These are phyloP conservation scores for Candida frijolesensis DNA, from an alignment of 1,139 yeast species.

Conservation along the genomic window DNA sequence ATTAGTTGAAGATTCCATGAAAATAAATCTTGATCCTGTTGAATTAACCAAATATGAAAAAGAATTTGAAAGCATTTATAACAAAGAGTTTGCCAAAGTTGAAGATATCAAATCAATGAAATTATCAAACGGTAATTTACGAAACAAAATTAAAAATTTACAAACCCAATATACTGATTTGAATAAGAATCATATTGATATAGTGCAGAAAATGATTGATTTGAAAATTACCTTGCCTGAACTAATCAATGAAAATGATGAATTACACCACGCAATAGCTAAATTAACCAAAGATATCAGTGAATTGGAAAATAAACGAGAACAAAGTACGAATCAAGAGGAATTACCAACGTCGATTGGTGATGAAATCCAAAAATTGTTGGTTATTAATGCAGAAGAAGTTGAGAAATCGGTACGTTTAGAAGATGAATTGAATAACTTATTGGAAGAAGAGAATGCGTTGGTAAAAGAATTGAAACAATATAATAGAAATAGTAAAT, in stretches of 20 bases:
- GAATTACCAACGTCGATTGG: slow-evolving; percentile 44
- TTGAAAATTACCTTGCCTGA: slow-evolving; percentile 46
- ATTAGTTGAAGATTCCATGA: slow-evolving; percentile 79
- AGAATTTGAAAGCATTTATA: slow-evolving; percentile 76
- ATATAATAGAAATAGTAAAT: slow-evolving; percentile 19
- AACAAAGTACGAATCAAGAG: slow-evolving; percentile 10
- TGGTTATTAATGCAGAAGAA: slow-evolving; percentile 56
- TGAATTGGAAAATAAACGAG: slow-evolving; percentile 47
- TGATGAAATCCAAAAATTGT: slow-evolving; percentile 48
- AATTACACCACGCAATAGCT: slow-evolving; percentile 64
- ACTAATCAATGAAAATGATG: slow-evolving; percentile 74
- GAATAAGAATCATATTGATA: slow-evolving; percentile 70
- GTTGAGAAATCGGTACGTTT: slow-evolving; percentile 55
- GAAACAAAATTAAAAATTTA: slow-evolving; percentile 71
- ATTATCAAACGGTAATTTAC: slow-evolving; percentile 67
- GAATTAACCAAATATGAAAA: slow-evolving; percentile 66
- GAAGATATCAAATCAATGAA: slow-evolving; percentile 70
- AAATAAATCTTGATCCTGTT: slow-evolving; percentile 69
- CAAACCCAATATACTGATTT: slow-evolving; percentile 71
- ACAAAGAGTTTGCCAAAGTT: slow-evolving; percentile 65
- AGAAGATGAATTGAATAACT: slow-evolving; percentile 47
- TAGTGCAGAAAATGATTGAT: slow-evolving; percentile 46
- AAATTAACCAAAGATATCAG: slow-evolving; percentile 55
- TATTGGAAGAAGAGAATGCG: slow-evolving; percentile 30
- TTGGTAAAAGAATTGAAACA: slow-evolving; percentile 32